Base-by-base conservation (phyloP, 1,284 basidiomycete species). In the Ceratobasidium papillatum region DNA sequence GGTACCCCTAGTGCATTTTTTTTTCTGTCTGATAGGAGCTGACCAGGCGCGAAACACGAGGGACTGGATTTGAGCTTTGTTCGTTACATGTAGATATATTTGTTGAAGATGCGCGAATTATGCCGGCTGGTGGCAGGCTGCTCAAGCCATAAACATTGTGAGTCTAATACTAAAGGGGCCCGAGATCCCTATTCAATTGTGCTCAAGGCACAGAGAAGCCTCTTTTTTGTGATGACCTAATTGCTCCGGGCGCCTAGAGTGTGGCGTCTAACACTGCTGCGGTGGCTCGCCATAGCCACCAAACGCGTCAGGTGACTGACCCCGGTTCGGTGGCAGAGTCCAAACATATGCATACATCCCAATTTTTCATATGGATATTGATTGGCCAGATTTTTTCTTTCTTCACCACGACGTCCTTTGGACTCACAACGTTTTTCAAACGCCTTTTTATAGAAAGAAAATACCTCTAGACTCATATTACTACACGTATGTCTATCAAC, bases 351-450 rank as follows among this genome's bases (percentile, higher is more conserved):
- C 58, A 72, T 25, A 72, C 45, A 61, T 9, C 19, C 34, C 58
- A 72, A 72, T 72, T 72, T 72, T 72, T 72, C 54, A 72, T 72
- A 59, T 72, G 69, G 63, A 43, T 65, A 65, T 47, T 49, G 45
- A 51, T 45, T 30, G 47, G 27, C 30, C 32, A 45, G 63, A 22
- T 51, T 65, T 36, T n/a, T 49, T 49, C 30, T 49, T 32, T 72
- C 69, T 51, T 62, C 56, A 72, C 69, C 69, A 72, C 69, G 69
- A 72, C 69, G 69, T 72, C 69, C 69, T 43, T 43, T 72, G 69
- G 69, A 72, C 45, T 34, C 30, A 30, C 19, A 30, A 45, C 54
- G 30, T 25, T 9, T 4, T 32, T 38, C 19, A 3, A 30, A 36
- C 27, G 38, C 43, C 62, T 36, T 62, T 51, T 72, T 34, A 49